Conservation (phyloP, 768 basidiomycete species). For the Pleurotus tuoliensis region DNA sequence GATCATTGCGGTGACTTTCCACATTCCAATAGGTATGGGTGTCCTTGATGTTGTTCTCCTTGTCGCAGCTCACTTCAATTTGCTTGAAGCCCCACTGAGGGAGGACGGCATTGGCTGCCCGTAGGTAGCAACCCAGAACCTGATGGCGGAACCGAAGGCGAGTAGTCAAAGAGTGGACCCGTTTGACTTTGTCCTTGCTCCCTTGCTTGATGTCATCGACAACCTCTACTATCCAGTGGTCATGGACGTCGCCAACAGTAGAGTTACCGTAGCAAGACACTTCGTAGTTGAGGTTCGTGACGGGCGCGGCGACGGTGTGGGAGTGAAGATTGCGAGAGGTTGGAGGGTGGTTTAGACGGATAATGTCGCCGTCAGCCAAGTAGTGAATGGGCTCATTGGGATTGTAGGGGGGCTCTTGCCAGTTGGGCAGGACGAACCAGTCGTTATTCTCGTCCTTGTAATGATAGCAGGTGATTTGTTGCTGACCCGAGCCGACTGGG, state of each 20-base stretch:
- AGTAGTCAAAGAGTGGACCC: slow-evolving; percentile 89
- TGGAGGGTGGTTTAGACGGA: slow-evolving; percentile 78
- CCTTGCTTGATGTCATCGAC: slow-evolving; percentile 83
- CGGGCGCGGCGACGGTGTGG: slow-evolving; percentile 81
- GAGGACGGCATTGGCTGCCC: slow-evolving; percentile 82
- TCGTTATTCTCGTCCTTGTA: slow-evolving; percentile 99
- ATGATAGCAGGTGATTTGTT: slow-evolving; percentile 98
- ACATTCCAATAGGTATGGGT: slow-evolving; percentile 96
- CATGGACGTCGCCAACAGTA: slow-evolving; percentile 83
- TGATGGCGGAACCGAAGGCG: slow-evolving; percentile 81
- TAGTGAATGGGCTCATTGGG: slow-evolving; percentile 65
- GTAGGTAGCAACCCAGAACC: slow-evolving; percentile 78
- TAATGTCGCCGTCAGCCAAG: slow-evolving; percentile 69
- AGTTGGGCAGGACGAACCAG: slow-evolving; percentile 76
- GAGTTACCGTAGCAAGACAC: slow-evolving; percentile 92
- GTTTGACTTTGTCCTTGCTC: slow-evolving; percentile 48
- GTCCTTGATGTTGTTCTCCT: slow-evolving; percentile 78
- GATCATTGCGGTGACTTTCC: slow-evolving; percentile 95
- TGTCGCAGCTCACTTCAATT: slow-evolving; percentile 91
- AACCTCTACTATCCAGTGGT: slow-evolving; percentile 91
- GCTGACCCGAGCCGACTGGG: slow-evolving; percentile 87
- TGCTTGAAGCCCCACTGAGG: slow-evolving; percentile 99
- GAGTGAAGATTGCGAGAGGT: slow-evolving; percentile 93
- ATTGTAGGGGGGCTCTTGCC: slow-evolving; percentile 70
- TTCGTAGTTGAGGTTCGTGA: slow-evolving; percentile 87